Percentiles rank a stretch among this genome's conserved stretches.
phyloP scores from a whole-genome alignment of 2,329 filamentous ascomycete species.

The Penicillium sp. region DNA sequence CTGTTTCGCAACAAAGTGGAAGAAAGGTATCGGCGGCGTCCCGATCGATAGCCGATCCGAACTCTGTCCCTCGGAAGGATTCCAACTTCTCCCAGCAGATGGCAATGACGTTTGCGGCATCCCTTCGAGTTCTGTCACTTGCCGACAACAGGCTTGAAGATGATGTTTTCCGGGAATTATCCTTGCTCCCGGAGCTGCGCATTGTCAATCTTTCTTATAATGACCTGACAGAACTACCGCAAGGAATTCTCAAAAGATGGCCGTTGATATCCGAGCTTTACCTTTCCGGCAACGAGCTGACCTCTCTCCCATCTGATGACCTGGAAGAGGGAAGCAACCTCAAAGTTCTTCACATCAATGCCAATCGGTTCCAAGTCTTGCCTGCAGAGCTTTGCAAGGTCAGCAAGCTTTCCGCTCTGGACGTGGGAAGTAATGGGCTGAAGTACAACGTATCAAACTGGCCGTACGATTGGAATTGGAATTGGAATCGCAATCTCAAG shows the following conservation, averaged over 20 bases:
- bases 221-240: slow-evolving; percentile 86
- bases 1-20: slow-evolving; percentile 69
- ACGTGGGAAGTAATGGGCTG: slow-evolving; percentile 89
- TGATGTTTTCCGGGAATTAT: slow-evolving; percentile 91
- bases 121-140: slow-evolving; percentile 77
- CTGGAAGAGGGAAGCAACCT: slow-evolving; percentile 84
- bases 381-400: slow-evolving; percentile 94
- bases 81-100: slow-evolving; percentile 79
- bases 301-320: slow-evolving; percentile 87
- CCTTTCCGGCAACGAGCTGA: slow-evolving; percentile 90
- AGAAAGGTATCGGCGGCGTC: slow-evolving; percentile 83
- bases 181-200: slow-evolving; percentile 75
- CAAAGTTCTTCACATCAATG: slow-evolving; percentile 91
- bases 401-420: slow-evolving; percentile 83
- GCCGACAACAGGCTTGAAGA: slow-evolving; percentile 94
- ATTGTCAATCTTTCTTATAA: slow-evolving; percentile 95
- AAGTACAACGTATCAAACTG: slow-evolving; percentile 99
- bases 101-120: slow-evolving; percentile 82
- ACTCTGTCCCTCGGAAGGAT: slow-evolving; percentile 72
- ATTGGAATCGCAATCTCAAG: slow-evolving; percentile 90
- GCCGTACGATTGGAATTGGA: slow-evolving; percentile 99
- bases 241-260: slow-evolving; percentile 84
- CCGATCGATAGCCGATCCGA: slow-evolving; percentile 59
- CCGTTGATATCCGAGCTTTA: slow-evolving; percentile 88
- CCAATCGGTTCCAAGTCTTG: slow-evolving; percentile 95